A percentile compares a stretch with the other conserved stretches of the same genome.
phyloP scores from a whole-genome alignment of 1,284 basidiomycete genomes.

The Leccinum fallax region DNA sequence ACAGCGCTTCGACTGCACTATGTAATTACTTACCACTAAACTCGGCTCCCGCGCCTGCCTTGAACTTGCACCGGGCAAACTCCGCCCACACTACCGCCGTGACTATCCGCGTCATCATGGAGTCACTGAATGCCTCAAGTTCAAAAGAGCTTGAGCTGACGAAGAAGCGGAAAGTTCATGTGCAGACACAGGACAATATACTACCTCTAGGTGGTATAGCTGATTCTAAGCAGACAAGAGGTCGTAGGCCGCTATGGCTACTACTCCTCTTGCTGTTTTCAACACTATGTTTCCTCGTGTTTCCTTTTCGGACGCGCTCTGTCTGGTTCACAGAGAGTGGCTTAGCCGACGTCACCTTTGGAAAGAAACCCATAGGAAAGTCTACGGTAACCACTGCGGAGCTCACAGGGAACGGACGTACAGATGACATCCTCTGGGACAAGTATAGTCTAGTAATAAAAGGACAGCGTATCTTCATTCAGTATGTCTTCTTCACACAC shows the following conservation, averaged over 20 bases:
- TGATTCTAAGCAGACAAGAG: constrained; percentile 7
- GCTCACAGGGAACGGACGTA: constrained; percentile 36
- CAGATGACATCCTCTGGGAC: constrained; percentile 36
- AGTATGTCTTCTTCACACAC: constrained; percentile 23
- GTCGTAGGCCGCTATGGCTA: constrained; percentile 16
- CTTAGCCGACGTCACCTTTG: neutral
- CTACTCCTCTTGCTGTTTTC: constrained; percentile 20
- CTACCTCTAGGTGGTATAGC: constrained; percentile 2
- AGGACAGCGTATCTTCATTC: constrained; percentile 37
- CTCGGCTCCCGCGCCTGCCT: neutral
- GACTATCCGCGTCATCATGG: neutral
- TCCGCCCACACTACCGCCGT: neutral
- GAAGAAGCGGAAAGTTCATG: neutral
- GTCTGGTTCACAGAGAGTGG: constrained; percentile 1
- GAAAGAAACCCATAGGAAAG: neutral
- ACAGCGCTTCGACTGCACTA: no score
- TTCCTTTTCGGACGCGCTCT: constrained; percentile 6
- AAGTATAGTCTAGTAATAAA: constrained; percentile 36
- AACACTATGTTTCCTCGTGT: constrained; percentile 24
- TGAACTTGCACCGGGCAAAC: neutral
- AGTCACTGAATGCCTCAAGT: neutral
- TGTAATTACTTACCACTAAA: no score
- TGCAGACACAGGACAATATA: neutral
- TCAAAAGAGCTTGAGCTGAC: neutral
- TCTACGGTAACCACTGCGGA: constrained; percentile 1